Percentiles rank a stretch among this genome's conserved stretches.
Conservation (phyloP, 1,284 basidiomycete species). For the Marasmius fiardii region DNA sequence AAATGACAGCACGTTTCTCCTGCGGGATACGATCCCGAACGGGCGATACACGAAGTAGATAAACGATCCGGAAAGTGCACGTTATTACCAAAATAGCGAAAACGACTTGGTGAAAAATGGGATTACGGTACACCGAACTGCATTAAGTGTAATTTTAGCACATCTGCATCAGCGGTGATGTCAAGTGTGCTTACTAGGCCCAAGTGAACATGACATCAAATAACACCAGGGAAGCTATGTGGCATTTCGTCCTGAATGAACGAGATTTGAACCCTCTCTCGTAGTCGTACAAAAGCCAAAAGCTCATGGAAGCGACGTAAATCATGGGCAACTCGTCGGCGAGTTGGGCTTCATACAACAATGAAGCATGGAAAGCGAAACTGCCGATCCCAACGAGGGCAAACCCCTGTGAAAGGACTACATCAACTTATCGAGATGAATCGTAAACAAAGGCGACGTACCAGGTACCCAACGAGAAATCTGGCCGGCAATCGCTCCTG, state of each 20-base stretch:
- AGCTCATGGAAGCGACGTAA: conserved; percentile 51
- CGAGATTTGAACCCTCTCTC: conserved; percentile 40
- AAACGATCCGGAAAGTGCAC: conserved; percentile 41
- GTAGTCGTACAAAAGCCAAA: conserved; percentile 57
- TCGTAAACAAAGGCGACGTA: conserved; percentile 23
- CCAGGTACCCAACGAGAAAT: conserved; percentile 49
- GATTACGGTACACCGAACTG: conserved; percentile 58
- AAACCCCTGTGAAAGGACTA: conserved; percentile 40
- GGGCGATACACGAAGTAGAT: conserved; percentile 45
- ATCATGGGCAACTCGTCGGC: conserved; percentile 74
- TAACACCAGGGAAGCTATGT: conserved; percentile 27
- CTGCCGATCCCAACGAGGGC: conserved; percentile 61
- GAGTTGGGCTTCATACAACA: conserved; percentile 66
- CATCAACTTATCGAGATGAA: background rate
- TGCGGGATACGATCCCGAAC: conserved; percentile 38
- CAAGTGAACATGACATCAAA: conserved; percentile 59
- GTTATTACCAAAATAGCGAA: conserved; percentile 52
- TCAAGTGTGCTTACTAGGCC: conserved; percentile 49
- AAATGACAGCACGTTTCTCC: conserved; percentile 37
- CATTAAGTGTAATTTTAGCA: background rate
- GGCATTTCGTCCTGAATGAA: conserved; percentile 28
- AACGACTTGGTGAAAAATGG: conserved; percentile 63
- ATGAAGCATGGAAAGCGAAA: conserved; percentile 66
- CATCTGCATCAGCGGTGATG: no score
- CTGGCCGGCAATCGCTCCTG: conserved; percentile 45